Conservation (phyloP, 768 basidiomycete species). For the Astraeus odoratus region DNA sequence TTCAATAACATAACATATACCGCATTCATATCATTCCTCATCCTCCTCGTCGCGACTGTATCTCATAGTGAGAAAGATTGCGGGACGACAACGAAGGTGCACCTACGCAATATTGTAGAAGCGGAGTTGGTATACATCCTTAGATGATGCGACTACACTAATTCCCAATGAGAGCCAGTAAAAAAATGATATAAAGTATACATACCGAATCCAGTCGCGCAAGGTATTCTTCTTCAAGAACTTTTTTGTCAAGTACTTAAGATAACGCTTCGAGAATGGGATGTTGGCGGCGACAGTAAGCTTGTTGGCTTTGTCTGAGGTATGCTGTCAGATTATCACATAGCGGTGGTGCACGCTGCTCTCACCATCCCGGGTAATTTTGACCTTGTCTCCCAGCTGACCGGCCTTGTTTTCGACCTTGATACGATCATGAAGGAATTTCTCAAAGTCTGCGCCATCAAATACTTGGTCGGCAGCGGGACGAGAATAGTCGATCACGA, state of each 20-base stretch:
- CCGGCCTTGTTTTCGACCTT: conserved; percentile 92
- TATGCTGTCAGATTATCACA: conserved; percentile 1
- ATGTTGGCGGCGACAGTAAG: conserved; percentile 81
- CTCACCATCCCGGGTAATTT: conserved; percentile 79
- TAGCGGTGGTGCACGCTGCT: not conserved
- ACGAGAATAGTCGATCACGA: conserved; percentile 79
- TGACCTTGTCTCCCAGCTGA: conserved; percentile 84
- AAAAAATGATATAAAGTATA: conserved; percentile 12
- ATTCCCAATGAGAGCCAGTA: conserved; percentile 3
- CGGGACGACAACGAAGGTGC: not conserved
- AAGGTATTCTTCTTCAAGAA: conserved; percentile 97
- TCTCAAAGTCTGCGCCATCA: conserved; percentile 65
- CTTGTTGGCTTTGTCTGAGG: conserved; percentile 65
- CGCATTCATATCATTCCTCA: conserved; percentile 31
- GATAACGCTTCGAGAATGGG: conserved; percentile 93
- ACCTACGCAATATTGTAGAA: conserved; percentile 92
- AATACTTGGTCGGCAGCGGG: conserved; percentile 63
- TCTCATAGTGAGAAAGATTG: conserved; percentile 6
- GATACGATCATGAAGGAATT: conserved; percentile 90
- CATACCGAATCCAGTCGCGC: conserved; percentile 91
- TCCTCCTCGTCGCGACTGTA: conserved; percentile 47
- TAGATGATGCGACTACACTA: conserved; percentile 87
- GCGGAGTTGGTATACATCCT: conserved; percentile 89
- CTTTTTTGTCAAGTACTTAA: conserved; percentile 99
- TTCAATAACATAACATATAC: no score